A percentile compares a stretch with the other conserved stretches of the same genome.
These are phyloP conservation scores for Pontederia paniculata DNA, from an alignment of 176 grass and related monocot species.

Conservation along the genomic window DNA sequence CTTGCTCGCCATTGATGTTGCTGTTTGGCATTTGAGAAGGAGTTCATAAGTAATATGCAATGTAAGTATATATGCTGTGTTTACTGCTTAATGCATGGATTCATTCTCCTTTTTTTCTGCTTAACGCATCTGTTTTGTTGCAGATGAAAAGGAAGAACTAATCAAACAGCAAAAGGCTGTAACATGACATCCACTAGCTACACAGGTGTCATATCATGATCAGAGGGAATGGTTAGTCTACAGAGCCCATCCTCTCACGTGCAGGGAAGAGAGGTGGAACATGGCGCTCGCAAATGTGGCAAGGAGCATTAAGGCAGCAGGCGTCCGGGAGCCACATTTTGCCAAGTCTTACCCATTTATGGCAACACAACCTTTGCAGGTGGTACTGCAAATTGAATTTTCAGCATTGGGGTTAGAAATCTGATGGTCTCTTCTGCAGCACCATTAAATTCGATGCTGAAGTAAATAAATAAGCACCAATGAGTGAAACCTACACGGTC, in stretches of 20 bases:
- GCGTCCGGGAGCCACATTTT: background rate
- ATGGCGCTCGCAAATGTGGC: background rate
- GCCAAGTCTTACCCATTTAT: conserved; percentile 14
- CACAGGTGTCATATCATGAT: too few relatives aligned
- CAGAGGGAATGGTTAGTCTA: too few relatives aligned
- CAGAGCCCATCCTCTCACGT: conserved; percentile 14
- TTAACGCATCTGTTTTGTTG: too few relatives aligned
- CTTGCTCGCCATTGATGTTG: too few relatives aligned
- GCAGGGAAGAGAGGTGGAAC: conserved; percentile 5
- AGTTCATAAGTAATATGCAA: too few relatives aligned
- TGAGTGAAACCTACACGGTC: background rate
- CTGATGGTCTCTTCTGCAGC: conserved; percentile 11
- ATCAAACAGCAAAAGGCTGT: too few relatives aligned
- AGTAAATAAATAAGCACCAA: background rate
- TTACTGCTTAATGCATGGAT: too few relatives aligned
- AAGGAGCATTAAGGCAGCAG: background rate
- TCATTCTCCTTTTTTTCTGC: too few relatives aligned
- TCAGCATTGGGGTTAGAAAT: conserved; percentile 22
- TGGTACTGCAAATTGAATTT: conserved; percentile 23
- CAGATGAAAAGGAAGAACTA: too few relatives aligned
- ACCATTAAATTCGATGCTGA: conserved; percentile 4
- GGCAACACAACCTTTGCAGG: conserved; percentile 19
- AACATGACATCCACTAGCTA: too few relatives aligned
- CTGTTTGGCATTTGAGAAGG: too few relatives aligned
- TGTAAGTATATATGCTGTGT: too few relatives aligned